Base-by-base conservation (phyloP, 2,329 filamentous ascomycete genomes). In the Paraconiothyrium brasiliense region DNA sequence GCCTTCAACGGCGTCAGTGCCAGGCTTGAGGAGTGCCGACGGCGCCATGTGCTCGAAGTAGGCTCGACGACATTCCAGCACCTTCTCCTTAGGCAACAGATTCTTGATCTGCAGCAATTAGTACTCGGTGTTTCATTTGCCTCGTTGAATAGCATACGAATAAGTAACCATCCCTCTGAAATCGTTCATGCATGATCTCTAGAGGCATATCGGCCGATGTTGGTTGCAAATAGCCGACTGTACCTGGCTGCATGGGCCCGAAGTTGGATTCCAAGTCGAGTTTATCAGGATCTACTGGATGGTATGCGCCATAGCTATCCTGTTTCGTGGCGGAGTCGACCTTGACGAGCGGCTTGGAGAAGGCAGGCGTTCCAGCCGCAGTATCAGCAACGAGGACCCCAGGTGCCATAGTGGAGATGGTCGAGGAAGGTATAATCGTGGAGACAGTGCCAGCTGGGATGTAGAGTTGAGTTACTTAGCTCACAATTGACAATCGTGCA, bases 1-100 rank as follows among this genome's bases (percentile, higher is more conserved):
- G n/a, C 50, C 50, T 24, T 54, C n/a, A 4, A 41, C 37, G 14
- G 50, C n/a, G 30, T 37, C 37, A 13, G 50, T 39, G 20, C 34
- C 56, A n/a, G 60, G 56, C 20, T 34, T 43, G 14, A 59, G 57
- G 1, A 62, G 51, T 5, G 30, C 51, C 16, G 57, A 59, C 16
- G 57, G 60, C 2, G 60, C 44, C 51, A 62, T 56, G 37, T 59
- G 51, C 32, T 47, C 34, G 39, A 62, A 62, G 57, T 62, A 62
- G 16, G 51, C 60, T 46, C 41, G n/a, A 37, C 56, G 60, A 41
- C 56, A 59, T 43, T 58, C 39, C n/a, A 62, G 27, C 22, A 59
- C 60, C 24, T 58, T 54, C 22, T 59, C 55, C n/a, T 44, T 43
- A 11, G 48, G 60, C 24, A 59, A 27, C 37, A 62, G 50, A 35